Base-by-base conservation (phyloP, 331 rosid species). In the Arachis monticola region DNA sequence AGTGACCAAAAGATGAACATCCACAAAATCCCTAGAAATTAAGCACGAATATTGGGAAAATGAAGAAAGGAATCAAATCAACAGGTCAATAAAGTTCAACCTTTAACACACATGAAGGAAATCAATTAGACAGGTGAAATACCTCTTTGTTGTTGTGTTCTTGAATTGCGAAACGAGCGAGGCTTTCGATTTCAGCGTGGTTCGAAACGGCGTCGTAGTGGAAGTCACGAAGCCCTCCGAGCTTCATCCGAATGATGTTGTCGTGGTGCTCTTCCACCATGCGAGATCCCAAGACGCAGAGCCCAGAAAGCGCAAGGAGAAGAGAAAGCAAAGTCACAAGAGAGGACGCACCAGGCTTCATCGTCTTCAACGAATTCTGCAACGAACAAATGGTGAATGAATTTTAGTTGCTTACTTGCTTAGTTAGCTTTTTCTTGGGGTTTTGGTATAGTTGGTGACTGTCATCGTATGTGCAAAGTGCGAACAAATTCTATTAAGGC, bases 91-190 rank as follows among this genome's bases (percentile, higher is more conserved):
- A 22, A 17, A 56, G 59, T 52, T 10, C 38, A 53, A 74, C 72
- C 38, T 7, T 47, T 6, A 14, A 1, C 6, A 13, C n/a, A 44
- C 38, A 66, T 12, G 9, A 63, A 65, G 13, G 53, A 77, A 59
- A 65, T n/a, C n/a, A 61, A 50, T 3, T 42, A 12, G 42, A 63
- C 6, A 41, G 68, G 7, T 4, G 45, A 56, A 60, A 48, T 4
- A 89, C 96, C 88, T 80, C 64, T 69, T 84, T 77, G 59, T 82
- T 84, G 87, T 84, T 90, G 86, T 82, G 84, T 31, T 90, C 87
- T 42, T 85, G 75, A 67, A 87, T 77, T 7, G 96, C 89, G 67
- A 85, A 87, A 55, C 87, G 88, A 70, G 85, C 88, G 10, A 90
- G 85, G 74, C 6, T 52, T 0, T 82, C 86, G 41, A 80, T 80